Conservation (phyloP, 805 yeast species). For the Ogataea allantospora region DNA sequence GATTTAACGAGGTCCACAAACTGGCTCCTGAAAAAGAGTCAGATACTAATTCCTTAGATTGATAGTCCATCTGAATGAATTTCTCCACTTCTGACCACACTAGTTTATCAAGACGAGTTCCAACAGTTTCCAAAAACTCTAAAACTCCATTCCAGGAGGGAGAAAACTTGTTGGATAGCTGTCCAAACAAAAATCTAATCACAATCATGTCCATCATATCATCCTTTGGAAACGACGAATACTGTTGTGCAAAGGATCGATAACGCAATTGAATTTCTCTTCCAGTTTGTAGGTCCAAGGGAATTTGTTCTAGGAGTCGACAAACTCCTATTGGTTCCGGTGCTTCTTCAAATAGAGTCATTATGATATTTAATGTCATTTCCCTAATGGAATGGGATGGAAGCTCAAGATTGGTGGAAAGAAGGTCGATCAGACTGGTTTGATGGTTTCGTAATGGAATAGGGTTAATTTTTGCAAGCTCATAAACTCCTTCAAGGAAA, state of each 20-base stretch:
- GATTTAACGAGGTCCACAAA: constrained; percentile 40
- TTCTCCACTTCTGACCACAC: constrained; percentile 56
- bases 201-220: constrained; percentile 33
- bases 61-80: constrained; percentile 30
- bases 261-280: constrained; percentile 74
- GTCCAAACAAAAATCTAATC: constrained; percentile 60
- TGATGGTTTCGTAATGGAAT: constrained; percentile 39
- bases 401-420: constrained; percentile 39
- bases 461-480: constrained; percentile 27
- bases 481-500: constrained; percentile 22
- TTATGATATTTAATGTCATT: constrained; percentile 40
- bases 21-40: background rate
- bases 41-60: background rate
- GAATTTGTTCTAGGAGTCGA: constrained; percentile 65
- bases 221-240: constrained; percentile 30
- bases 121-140: constrained; percentile 53
- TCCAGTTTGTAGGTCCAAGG: constrained; percentile 63
- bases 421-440: constrained; percentile 29
- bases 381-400: constrained; percentile 53
- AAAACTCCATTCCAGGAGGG: constrained; percentile 82
- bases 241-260: constrained; percentile 53
- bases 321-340: constrained; percentile 40
- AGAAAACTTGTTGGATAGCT: constrained; percentile 69
- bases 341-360: constrained; percentile 39
- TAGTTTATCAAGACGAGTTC: constrained; percentile 38